Base-by-base conservation (phyloP, 495 filamentous ascomycete genomes). In the Penicillium manginii region DNA sequence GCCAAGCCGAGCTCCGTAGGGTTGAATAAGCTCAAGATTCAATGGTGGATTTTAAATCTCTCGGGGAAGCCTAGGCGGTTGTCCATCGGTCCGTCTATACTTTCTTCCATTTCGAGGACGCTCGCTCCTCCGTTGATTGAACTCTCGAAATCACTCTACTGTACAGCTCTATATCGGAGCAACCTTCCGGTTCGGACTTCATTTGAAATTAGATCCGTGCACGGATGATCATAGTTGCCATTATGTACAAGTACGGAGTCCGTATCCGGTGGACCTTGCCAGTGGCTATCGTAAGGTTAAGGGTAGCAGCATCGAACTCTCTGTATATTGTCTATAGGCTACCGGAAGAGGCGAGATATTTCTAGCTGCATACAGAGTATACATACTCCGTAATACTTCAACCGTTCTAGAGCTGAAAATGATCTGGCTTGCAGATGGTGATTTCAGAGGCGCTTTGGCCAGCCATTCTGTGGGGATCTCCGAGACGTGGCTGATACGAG, bases 21-120 rank as follows among this genome's bases (percentile, higher is more conserved):
- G 48, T 50, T 40, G 62, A 15, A 58, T 62, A 65, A 67, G 54
- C 57, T 63, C 62, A 65, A 63, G 59, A 62, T 65, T 68, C 54
- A 47, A 65, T 59, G 56, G 57, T 63, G 29, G 40, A 32, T 58
- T 35, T 37, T 40, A 32, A 55, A 29, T 17, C 8, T 26, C 19
- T 29, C 22, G 21, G 48, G 26, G 12, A n/a, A 21, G 33, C 15
- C 18, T 52, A 32, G 32, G 17, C 14, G 11, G 11, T 51, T 26
- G 45, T 7, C 22, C 17, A 9, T 18, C 32, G 11, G n/a, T 4
- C 50, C 14, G 17, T 40, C 29, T 18, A 31, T 10, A 6, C 26
- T n/a, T 50, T 50, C 4, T 26, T 6, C 23, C 23, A 26, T 26
- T 29, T 8, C 26, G 15, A n/a, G 12, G 15, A 39, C 35, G 15